Conservation (phyloP, 1,139 yeast genomes). For the Candida labiduridarum region DNA sequence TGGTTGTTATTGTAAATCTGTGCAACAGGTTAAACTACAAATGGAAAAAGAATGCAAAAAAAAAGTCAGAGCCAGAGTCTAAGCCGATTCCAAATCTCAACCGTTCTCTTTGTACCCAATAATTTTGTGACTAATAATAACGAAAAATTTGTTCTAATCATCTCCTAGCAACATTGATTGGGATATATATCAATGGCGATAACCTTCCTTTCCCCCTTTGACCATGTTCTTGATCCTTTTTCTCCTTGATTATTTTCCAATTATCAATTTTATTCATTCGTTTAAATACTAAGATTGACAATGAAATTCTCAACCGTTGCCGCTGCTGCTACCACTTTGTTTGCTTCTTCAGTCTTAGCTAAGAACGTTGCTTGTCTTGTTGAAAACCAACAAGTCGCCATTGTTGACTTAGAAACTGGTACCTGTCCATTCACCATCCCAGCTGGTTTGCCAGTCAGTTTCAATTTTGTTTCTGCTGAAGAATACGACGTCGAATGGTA, state of each 20-base stretch:
- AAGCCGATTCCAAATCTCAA: too few species aligned
- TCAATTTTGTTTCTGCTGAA: slow-evolving; percentile 30
- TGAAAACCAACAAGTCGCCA: slow-evolving; percentile 33
- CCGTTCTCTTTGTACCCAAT: too few species aligned
- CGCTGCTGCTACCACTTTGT: slow-evolving; percentile 20
- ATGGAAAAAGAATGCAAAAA: too few species aligned
- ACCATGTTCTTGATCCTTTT: background rate
- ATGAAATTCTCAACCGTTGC: slow-evolving; percentile 16
- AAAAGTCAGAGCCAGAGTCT: too few species aligned
- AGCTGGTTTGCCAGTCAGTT: slow-evolving; percentile 26
- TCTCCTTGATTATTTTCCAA: background rate
- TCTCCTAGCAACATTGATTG: background rate
- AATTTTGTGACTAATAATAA: too few species aligned
- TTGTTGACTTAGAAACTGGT: slow-evolving; percentile 47
- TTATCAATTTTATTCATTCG: slow-evolving; percentile 7
- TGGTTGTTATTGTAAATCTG: too few species aligned
- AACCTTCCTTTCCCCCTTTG: background rate
- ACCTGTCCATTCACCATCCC: slow-evolving; percentile 43
- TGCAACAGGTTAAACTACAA: too few species aligned
- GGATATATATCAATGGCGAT: background rate
- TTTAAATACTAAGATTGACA: background rate
- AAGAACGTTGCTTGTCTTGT: slow-evolving; percentile 41
- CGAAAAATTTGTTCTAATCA: too few species aligned
- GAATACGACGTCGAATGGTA: slow-evolving; percentile 41
- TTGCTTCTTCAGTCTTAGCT: slow-evolving; percentile 27